phyloP scores from a whole-genome alignment of 305 asterid species.

The Solanum hybrid region DNA sequence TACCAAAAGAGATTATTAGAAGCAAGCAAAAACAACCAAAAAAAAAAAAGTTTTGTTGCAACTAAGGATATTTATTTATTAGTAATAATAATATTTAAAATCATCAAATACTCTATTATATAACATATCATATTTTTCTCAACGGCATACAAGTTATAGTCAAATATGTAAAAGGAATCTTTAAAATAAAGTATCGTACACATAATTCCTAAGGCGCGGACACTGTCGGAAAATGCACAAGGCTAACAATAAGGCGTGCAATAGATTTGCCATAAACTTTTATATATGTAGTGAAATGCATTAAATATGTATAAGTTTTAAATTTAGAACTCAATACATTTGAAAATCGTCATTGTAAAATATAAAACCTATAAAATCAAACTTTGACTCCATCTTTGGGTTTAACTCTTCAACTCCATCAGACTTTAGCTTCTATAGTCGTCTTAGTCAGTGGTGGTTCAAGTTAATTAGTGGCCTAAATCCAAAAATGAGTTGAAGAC shows the following conservation, averaged over 20 bases:
- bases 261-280: background rate
- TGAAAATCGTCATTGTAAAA: background rate
- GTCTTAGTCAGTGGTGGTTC: background rate
- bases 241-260: background rate
- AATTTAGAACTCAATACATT: background rate
- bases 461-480: background rate
- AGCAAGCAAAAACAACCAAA: background rate
- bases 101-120: no score
- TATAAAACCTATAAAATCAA: background rate
- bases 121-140: background rate
- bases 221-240: background rate
- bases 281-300: no score
- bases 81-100: background rate
- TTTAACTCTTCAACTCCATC: background rate
- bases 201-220: background rate
- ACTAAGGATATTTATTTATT: background rate
- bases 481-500: no score
- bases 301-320: no score
- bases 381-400: background rate
- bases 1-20: background rate
- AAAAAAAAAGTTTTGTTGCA: background rate
- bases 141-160: background rate
- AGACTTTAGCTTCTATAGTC: background rate
- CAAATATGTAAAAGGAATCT: background rate
- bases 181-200: background rate